Base-by-base conservation (phyloP, 495 filamentous ascomycete species). In the Gamarada debralockiae region DNA sequence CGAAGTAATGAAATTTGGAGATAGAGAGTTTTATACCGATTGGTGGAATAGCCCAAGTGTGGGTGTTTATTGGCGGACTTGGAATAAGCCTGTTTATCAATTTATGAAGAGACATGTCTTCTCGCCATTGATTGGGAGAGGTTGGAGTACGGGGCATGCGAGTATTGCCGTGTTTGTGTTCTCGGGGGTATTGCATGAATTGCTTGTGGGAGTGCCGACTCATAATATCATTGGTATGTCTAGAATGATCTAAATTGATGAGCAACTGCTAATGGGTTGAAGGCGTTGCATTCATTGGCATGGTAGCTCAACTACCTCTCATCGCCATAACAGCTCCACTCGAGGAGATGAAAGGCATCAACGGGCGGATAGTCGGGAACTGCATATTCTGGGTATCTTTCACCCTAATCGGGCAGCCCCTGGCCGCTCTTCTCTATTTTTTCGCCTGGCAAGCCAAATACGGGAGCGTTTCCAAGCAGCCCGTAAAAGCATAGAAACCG, bases 391-490 rank as follows among this genome's bases (percentile, higher is more conserved):
- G 93, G 93, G 76, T 93, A 31, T 87, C 84, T 23, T 98, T 98
- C 64, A 96, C 90, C 55, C 76, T 98, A 14, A 82, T 97, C 0
- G 93, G 93, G 0, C 93, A 98, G 75, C 93, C 93, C 10, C 73
- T 97, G 33, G 92, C 89, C 0, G 90, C 88, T 2, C 66, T 97
- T 29, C 65, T 93, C 56, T 98, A 98, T 66, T 98, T 96, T 67
- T 97, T 96, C 65, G 93, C 91, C 13, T 98, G 93, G 93, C 92
- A 97, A 67, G 91, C 90, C 17, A 98, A 98, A 70, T 96, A 96
- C 65, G 93, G 93, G 17, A 91, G 82, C 60, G 74, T 78, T 9
- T 69, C 70, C 34, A 55, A 61, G 33, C 46, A 53, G n/a, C 2
- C 15, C 20, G 17, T 45, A 34, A 44, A 23, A 38, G 23, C 17